Evolutionary conservation across 2,329 filamentous ascomycete species (phyloP).

Genomic region (Phialocephala sp.): DNA sequence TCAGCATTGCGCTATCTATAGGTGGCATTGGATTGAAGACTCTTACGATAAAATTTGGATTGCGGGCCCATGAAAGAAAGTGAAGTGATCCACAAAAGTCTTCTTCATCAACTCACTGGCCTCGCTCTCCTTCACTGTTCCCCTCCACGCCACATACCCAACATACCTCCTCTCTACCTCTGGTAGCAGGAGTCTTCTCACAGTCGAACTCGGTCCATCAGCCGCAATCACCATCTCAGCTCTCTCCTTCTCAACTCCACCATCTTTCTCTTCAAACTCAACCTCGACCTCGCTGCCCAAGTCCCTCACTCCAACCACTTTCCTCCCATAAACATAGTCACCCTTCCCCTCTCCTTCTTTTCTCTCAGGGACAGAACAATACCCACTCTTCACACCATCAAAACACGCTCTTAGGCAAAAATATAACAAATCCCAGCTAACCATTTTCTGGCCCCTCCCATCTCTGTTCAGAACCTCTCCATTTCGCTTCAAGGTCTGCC

Average conservation of each 20-base stretch:
- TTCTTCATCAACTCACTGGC: conserved; percentile 44
- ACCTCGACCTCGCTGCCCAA: conserved; percentile 9
- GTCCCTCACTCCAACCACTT: conserved; percentile 16
- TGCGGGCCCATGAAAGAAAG: conserved; percentile 47
- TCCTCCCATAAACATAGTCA: conserved; percentile 23
- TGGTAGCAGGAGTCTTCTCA: conserved; percentile 24
- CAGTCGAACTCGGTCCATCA: conserved; percentile 30
- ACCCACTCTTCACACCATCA: conserved; percentile 27
- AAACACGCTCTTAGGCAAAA: conserved; percentile 31
- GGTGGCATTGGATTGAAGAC: not conserved
- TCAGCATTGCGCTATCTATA: not conserved
- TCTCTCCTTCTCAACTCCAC: not conserved
- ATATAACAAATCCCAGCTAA: conserved; percentile 30
- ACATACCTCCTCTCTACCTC: conserved; percentile 27
- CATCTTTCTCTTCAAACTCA: conserved; percentile 9
- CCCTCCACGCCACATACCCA: conserved; percentile 50
- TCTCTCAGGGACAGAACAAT: conserved; percentile 17
- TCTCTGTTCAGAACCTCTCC: conserved; percentile 14
- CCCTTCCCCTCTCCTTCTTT: conserved; percentile 25
- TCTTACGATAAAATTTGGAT: conserved; percentile 47
- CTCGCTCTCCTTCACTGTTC: conserved; percentile 48
- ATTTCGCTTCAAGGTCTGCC: conserved; percentile 17
- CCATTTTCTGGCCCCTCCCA: conserved; percentile 22
- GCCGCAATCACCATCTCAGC: conserved; percentile 30
- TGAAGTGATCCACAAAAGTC: conserved; percentile 47